Evolutionary conservation across 495 filamentous ascomycete species (phyloP).

Genomic region (Neurospora tetraspora): DNA sequence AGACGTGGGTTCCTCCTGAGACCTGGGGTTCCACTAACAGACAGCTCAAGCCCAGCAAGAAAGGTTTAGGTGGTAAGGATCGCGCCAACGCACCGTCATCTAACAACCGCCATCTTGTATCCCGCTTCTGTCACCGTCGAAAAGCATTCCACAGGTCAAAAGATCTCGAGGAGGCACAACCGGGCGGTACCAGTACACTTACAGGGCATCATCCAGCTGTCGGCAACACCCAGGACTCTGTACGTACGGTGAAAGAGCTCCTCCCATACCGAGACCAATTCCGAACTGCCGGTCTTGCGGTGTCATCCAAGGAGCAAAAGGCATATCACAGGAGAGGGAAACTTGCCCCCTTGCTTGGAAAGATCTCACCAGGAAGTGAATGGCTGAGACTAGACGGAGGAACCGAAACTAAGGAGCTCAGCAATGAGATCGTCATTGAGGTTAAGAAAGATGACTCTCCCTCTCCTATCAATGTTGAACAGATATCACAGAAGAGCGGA

Average conservation of each 20-base stretch:
- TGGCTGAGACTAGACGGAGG: slow-evolving; percentile 3
- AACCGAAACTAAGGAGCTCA: slow-evolving; percentile 5
- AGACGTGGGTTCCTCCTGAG: background rate
- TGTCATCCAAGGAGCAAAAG: slow-evolving; percentile 37
- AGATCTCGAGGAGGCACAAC: slow-evolving; percentile 27
- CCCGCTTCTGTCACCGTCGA: slow-evolving; percentile 29
- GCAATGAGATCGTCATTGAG: slow-evolving; percentile 8
- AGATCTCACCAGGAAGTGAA: background rate
- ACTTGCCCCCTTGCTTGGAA: background rate
- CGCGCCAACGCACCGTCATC: background rate
- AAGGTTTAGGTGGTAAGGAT: background rate
- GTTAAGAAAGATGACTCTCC: background rate
- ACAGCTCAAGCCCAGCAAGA: background rate
- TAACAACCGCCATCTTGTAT: slow-evolving; percentile 3
- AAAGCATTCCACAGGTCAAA: slow-evolving; percentile 21
- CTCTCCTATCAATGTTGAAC: background rate
- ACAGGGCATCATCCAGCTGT: slow-evolving; percentile 23
- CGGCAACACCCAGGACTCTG: slow-evolving; percentile 23
- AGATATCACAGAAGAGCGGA: background rate
- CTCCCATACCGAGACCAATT: slow-evolving; percentile 37
- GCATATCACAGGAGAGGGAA: background rate
- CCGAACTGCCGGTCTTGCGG: slow-evolving; percentile 35
- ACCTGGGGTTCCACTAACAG: background rate
- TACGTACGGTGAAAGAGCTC: slow-evolving; percentile 35
- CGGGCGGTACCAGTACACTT: slow-evolving; percentile 8